Evolutionary conservation across 2,329 filamentous ascomycete genomes (phyloP), one percentile per base, ranked within the genome.

Genomic region (Epichloe sylvatica): DNA sequence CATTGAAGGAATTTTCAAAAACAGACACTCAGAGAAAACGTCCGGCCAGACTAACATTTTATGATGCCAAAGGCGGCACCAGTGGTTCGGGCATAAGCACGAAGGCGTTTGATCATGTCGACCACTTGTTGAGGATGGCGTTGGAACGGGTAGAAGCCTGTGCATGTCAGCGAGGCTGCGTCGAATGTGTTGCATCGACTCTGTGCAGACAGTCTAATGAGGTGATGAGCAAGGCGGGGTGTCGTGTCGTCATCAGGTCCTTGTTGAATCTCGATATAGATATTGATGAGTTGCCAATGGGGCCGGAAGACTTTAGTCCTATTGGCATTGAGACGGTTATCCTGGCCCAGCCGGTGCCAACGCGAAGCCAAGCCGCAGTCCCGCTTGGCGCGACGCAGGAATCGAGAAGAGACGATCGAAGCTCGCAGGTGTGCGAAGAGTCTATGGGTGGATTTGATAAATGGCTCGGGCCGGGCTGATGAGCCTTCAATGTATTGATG

Each of bases 31-130:
- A 70, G 30, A 77, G 90, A 33, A 95, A 95, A 67, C 76, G 92
- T 4, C 92, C 91, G 0, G 92, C 89, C 0, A 73, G 92, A 1
- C 68, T 98, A 45, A 95, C 88, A 0, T 95, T 98, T 60, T 98
- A 97, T 66, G 92, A 97, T 63, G 84, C 88, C 3, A 95, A 94
- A 66, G 92, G 92, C 7, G 91, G 91, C 0, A 76, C 84, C 0
- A 77, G 79, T 41, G 91, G 91, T 0, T 84, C 80, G 0, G 92
- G 92, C 0, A 94, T 96, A 57, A 88, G 84, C 53, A 86, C 84
- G 38, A 96, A 95, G 62, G 91, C 89, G 0, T 97, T 97, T 60
- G 91, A 97, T 59, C 94, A 94, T 60, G 74, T 95, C 19, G 88
- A 95, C 59, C 64, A 84, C 35, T 69, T 97, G 35, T 74, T 97